Conservation (phyloP, 768 basidiomycete species). For the Suillus sp. region DNA sequence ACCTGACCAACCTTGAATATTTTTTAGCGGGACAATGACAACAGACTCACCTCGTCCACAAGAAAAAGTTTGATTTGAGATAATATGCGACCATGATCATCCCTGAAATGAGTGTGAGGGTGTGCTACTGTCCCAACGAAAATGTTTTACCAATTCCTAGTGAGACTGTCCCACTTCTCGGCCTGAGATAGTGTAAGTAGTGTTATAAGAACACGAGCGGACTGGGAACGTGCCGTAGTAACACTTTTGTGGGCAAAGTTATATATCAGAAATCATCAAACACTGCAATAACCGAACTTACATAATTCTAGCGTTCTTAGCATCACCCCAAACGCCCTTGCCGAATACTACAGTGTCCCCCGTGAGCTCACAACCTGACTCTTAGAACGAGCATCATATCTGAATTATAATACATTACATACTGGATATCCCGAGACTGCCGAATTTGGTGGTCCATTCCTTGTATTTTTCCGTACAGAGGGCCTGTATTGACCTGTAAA, state of each 20-base stretch:
- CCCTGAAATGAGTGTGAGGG: conserved; percentile 40
- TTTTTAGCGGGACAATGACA: background rate
- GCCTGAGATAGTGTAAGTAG: conserved; percentile 48
- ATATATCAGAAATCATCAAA: conserved; percentile 11
- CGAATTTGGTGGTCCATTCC: conserved; percentile 87
- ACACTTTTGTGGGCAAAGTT: conserved; percentile 45
- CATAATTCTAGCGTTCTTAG: conserved; percentile 81
- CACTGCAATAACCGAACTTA: conserved; percentile 32
- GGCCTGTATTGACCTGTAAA: conserved; percentile 50
- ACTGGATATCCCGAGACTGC: conserved; percentile 77
- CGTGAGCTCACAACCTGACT: conserved; percentile 82
- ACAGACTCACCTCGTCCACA: conserved; percentile 76
- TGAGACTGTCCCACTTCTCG: conserved; percentile 97
- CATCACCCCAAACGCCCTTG: conserved; percentile 68
- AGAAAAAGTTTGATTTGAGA: conserved; percentile 78
- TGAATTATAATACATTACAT: conserved; percentile 19
- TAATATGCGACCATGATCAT: conserved; percentile 64
- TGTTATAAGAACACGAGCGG: background rate
- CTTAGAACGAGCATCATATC: background rate
- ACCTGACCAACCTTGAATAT: conserved; percentile 51
- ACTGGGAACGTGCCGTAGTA: conserved; percentile 60
- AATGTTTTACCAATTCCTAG: conserved; percentile 72
- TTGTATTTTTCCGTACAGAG: conserved; percentile 81
- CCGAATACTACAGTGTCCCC: conserved; percentile 82
- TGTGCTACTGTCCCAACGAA: conserved; percentile 3